phyloP scores from a whole-genome alignment of 495 filamentous ascomycete genomes.

The Glonium stellatum region DNA sequence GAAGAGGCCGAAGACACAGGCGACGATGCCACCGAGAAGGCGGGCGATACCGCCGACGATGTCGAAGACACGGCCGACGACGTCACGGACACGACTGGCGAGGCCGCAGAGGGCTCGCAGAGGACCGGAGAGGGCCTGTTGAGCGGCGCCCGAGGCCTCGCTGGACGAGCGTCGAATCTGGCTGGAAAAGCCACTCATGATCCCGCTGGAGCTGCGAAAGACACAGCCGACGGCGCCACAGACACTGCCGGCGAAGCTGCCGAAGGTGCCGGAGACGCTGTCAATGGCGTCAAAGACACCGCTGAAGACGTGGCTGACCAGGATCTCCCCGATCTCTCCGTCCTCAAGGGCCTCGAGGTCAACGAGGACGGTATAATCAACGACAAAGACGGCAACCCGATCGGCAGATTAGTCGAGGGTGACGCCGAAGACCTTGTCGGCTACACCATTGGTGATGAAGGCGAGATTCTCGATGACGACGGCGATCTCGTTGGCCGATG shows the following conservation, averaged over 20 bases:
- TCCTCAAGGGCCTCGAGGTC: slow-evolving; percentile 52
- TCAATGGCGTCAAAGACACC: slow-evolving; percentile 22
- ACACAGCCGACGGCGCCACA: slow-evolving; percentile 18
- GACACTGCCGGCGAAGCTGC: slow-evolving; percentile 21
- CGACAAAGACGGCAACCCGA: slow-evolving; percentile 47
- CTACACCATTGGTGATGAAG: slow-evolving; percentile 52
- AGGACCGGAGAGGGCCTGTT: slow-evolving; percentile 2
- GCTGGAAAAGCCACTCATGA: slow-evolving; percentile 20
- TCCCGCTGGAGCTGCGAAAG: slow-evolving; percentile 12
- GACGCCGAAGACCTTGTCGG: slow-evolving; percentile 56
- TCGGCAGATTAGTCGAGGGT: slow-evolving; percentile 55
- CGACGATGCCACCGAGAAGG: slow-evolving; percentile 34
- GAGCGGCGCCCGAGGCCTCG: slow-evolving; percentile 31
- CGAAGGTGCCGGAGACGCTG: slow-evolving; percentile 18
- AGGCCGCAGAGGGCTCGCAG: slow-evolving; percentile 14
- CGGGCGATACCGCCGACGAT: slow-evolving; percentile 32
- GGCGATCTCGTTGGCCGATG: slow-evolving; percentile 55
- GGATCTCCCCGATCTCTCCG: slow-evolving; percentile 38
- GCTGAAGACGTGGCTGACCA: slow-evolving; percentile 28
- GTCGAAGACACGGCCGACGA: slow-evolving; percentile 14
- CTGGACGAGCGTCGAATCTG: slow-evolving; percentile 30
- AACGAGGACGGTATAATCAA: slow-evolving; percentile 51
- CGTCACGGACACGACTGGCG: slow-evolving; percentile 19
- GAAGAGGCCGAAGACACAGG: slow-evolving; percentile 30
- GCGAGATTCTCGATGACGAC: slow-evolving; percentile 58